Percentiles rank a stretch among this genome's conserved stretches.
Conservation (phyloP, 1,284 basidiomycete genomes). For the Polyporus tsugae region DNA sequence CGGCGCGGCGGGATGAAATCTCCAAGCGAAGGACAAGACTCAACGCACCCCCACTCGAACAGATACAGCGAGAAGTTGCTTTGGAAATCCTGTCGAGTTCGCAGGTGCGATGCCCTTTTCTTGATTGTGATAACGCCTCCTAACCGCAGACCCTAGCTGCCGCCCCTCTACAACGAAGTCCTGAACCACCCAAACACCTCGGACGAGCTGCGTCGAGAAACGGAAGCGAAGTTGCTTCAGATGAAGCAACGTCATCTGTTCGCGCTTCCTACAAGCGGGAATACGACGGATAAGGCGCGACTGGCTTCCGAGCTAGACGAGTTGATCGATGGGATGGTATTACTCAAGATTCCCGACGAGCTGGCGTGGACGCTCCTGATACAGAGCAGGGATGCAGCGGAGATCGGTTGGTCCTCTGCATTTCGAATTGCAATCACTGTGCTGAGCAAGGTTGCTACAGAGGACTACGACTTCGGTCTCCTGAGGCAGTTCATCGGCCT, state of each 20-base stretch:
- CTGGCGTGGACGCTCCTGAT: constrained; percentile 83
- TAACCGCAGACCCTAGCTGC: constrained; percentile 56
- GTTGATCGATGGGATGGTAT: constrained; percentile 75
- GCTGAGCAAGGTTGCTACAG: constrained; percentile 44
- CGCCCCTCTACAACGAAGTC: constrained; percentile 75
- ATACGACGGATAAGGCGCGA: constrained; percentile 55
- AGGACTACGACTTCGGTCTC: constrained; percentile 68
- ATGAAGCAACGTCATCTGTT: constrained; percentile 67
- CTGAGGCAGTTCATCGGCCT: constrained; percentile 73
- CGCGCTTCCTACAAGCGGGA: constrained; percentile 56
- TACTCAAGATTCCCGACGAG: constrained; percentile 79
- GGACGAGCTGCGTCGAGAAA: constrained; percentile 73
- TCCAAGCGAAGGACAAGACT: constrained; percentile 81
- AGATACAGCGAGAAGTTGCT: constrained; percentile 73
- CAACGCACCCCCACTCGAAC: constrained; percentile 70
- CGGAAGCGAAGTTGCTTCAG: constrained; percentile 76
- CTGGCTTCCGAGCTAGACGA: constrained; percentile 71
- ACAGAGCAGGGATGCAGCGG: constrained; percentile 79
- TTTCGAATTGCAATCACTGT: constrained; percentile 4
- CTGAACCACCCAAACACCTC: constrained; percentile 80
- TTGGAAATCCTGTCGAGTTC: constrained; percentile 69
- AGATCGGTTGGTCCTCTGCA: constrained; percentile 61
- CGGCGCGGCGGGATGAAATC: constrained; percentile 68
- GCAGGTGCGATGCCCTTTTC: constrained; percentile 49
- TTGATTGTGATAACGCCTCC: constrained; percentile 5